These are phyloP conservation scores for Daucus carota DNA, from an alignment of 129 eudicot species.

Conservation along the genomic window DH1_v3.0 NC_030385.2:18102501-18103000, in stretches of 20 bases:
- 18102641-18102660: too few relatives aligned
- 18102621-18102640: too few relatives aligned
- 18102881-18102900: not conserved
- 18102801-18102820: not conserved
- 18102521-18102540: not conserved
- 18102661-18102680: not conserved
- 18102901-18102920: not conserved
- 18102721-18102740: not conserved
- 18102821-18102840: not conserved
- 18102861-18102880: not conserved
- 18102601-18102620: not conserved
- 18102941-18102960: conserved; percentile 6
- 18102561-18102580: not conserved
- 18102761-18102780: not conserved
- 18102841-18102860: not conserved
- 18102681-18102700: not conserved
- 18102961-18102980: not conserved
- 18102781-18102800: not conserved
- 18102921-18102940: not conserved
- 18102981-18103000: conserved; percentile 14
- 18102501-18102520: not conserved
- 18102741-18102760: not conserved
- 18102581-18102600: not conserved
- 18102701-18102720: not conserved
- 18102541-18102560: not conserved